Evolutionary conservation across 2,329 filamentous ascomycete genomes (phyloP), one percentile per base, ranked within the genome.

Genomic region (Beauveria scarabaeidicola): DNA sequence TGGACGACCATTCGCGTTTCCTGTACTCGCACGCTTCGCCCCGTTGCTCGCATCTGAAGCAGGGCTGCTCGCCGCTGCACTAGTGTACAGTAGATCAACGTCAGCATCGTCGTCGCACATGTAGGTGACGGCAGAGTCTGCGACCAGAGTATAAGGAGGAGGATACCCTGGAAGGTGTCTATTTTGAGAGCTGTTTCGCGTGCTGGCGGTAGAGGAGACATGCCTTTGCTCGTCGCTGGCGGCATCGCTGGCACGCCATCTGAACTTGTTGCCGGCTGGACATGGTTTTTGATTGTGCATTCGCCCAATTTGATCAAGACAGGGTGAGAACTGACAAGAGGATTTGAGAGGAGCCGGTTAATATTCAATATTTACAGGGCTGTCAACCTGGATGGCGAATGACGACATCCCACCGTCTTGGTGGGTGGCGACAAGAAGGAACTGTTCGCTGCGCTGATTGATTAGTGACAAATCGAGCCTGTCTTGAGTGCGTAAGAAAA

Each of bases 211-310:
- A 17, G 21, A 15, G 38, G 6, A 23, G 40, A 6, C 61, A 6
- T 7, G 56, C 61, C 63, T 64, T 64, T 52, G 59, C 46, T 43
- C 63, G 56, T 29, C 60, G 60, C 32, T 61, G 47, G 29, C 63
- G 63, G 48, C 63, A 64, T 29, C 56, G 53, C 36, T 61, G 48
- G 29, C 63, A 64, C 5, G 63, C 61, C n/a, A 19, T 51, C 23
- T 53, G 29, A 4, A 51, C 51, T 19, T 52, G 58, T 43, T 25
- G 51, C 6, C 51, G 50, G 25, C 32, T 32, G 9, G 51, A 43
- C 58, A 60, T 60, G n/a, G 17, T 41, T 4, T 3, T 21, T 3
- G 25, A 47, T 17, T 25, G 44, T 5, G 41, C 10, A 19, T 19
- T 41, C 23, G 7, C 36, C 27, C 23, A 27, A 29, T 13, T 32